Evolutionary conservation across 2,329 filamentous ascomycete species (phyloP).

Genomic region (Coniochaeta sp.): DNA sequence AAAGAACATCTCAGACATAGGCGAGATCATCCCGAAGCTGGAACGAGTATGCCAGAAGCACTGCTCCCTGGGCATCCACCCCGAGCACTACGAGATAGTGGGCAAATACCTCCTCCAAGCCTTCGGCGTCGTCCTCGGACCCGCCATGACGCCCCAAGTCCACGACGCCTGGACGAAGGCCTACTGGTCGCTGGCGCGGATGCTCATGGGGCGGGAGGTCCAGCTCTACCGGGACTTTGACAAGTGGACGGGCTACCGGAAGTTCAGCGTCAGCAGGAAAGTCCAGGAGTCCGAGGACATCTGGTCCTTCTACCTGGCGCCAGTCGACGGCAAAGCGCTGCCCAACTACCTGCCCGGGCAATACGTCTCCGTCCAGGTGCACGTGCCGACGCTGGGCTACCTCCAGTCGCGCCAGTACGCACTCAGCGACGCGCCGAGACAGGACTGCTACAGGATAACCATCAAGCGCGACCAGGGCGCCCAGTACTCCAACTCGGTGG

Average conservation of each 20-base stretch:
- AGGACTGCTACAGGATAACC: conserved; percentile 60
- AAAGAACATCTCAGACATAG: conserved; percentile 57
- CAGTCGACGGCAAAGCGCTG: conserved; percentile 52
- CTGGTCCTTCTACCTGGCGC: conserved; percentile 62
- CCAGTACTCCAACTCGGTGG: conserved; percentile 31
- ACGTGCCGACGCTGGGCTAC: conserved; percentile 48
- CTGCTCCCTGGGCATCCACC: conserved; percentile 58
- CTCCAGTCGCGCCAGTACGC: conserved; percentile 66
- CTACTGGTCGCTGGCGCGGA: conserved; percentile 65
- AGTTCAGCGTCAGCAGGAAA: conserved; percentile 59
- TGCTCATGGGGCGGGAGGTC: conserved; percentile 61
- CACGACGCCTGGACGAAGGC: conserved; percentile 62
- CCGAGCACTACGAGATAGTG: conserved; percentile 64
- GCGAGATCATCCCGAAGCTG: conserved; percentile 43
- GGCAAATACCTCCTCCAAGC: conserved; percentile 61
- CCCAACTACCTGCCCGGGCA: conserved; percentile 62
- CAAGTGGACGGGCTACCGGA: conserved; percentile 60
- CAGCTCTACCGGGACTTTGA: conserved; percentile 53
- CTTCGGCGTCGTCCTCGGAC: conserved; percentile 59
- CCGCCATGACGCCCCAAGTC: conserved; percentile 56
- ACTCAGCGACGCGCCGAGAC: conserved; percentile 55
- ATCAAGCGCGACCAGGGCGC: conserved; percentile 60
- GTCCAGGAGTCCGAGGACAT: conserved; percentile 60
- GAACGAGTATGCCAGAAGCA: conserved; percentile 64
- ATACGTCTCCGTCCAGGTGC: conserved; percentile 58